Percentiles rank a stretch among this genome's conserved stretches.
These are phyloP conservation scores for Pseudopediastrum boryanum DNA, from an alignment of 139 green algal species.

Conservation along the genomic window DNA sequence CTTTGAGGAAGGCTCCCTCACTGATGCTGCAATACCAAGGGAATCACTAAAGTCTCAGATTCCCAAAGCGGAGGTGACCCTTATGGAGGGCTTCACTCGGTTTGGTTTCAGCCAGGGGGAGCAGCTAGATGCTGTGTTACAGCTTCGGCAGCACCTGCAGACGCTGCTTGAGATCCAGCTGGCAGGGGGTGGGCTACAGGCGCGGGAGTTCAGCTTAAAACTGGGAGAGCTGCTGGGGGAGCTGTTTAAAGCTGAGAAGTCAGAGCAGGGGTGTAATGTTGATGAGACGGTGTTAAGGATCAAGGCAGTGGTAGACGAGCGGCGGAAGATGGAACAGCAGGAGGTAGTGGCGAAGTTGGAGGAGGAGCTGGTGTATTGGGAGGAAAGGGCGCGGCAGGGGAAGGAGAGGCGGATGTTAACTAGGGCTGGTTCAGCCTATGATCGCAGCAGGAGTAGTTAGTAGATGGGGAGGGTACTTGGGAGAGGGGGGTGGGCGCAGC, in stretches of 20 bases:
- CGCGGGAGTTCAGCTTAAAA: too few relatives aligned
- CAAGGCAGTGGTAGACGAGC: too few relatives aligned
- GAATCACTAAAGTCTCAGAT: too few relatives aligned
- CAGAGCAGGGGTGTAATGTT: neutral
- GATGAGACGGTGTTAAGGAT: too few relatives aligned
- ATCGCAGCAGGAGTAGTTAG: too few relatives aligned
- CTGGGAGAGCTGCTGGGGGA: constrained; percentile 12
- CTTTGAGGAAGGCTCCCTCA: too few relatives aligned
- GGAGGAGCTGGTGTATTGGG: neutral
- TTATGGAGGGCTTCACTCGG: neutral
- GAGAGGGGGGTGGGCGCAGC: too few relatives aligned
- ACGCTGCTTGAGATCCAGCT: constrained; percentile 23
- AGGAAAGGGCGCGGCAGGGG: neutral
- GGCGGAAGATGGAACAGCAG: neutral
- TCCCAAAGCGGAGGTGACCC: neutral
- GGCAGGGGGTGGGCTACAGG: neutral
- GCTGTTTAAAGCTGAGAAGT: neutral
- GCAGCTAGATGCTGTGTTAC: neutral
- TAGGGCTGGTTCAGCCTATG: too few relatives aligned
- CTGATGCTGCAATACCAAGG: too few relatives aligned
- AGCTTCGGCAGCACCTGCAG: constrained; percentile 26
- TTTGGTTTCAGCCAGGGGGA: neutral
- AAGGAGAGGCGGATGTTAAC: too few relatives aligned
- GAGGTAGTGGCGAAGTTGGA: neutral
- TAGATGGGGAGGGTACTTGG: too few relatives aligned